Base-by-base conservation (phyloP, 306 rosid species). In the Cyamopsis tetragonoloba region DNA sequence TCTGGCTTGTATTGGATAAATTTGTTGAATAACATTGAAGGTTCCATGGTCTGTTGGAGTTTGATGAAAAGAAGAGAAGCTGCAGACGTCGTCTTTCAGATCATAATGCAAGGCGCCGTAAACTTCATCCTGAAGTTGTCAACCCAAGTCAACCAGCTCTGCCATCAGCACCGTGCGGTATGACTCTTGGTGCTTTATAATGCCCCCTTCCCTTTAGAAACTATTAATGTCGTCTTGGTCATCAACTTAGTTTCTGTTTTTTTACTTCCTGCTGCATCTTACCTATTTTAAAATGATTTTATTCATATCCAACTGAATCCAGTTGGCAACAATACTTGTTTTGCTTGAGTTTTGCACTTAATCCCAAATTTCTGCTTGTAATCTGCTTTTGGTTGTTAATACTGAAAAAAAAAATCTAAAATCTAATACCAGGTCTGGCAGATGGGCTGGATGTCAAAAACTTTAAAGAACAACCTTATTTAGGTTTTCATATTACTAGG, bases 41-140 rank as follows among this genome's bases (percentile, higher is more conserved):
- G 91, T 89, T 89, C 79, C 96, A 89, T 57, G 77, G 68, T 43
- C 84, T 87, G 62, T 68, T 78, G 17, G 96, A 87, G 47, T 89
- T 89, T 47, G 96, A 89, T 73, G 95, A 85, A 32, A 81, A 81
- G 55, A 89, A 85, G 81, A 83, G 91, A 77, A 89, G 95, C 81
- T 89, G 95, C 76, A 91, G 96, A 30, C 75, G 71, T 61, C 91
- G 91, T 60, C 96, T 89, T 44, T 85, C 83, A 14, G 84, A 85
- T 85, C 96, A 89, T 72, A 87, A 89, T 71, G 91, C 96, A 56
- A 83, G 95, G 83, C 96, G 95, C 19, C 91, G 95, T 22, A 87
- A 89, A 78, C 84, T 81, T 38, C 89, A 68, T 67, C 70, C 79
- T 13, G 78, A 78, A 56, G 82, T 80, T 39, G 62, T 56, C 67